These are phyloP conservation scores for Lactarius sp. DNA, from an alignment of 768 basidiomycete species.

Conservation along the genomic window DNA sequence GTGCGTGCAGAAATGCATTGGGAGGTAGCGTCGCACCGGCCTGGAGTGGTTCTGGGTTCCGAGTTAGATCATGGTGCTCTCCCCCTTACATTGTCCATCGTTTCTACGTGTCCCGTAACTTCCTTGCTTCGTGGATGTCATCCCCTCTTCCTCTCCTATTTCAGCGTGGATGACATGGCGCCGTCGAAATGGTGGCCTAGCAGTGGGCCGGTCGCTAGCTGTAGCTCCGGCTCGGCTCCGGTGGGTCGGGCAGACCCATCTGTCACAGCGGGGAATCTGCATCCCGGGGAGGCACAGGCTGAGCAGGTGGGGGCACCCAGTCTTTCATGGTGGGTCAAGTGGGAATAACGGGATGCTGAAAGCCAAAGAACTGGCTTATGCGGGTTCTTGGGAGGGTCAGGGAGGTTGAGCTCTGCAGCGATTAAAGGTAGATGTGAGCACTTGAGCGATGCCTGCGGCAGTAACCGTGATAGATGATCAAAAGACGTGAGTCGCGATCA, in stretches of 20 bases:
- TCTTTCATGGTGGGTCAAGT: constrained; percentile 43
- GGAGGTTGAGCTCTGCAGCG: constrained; percentile 72
- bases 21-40: no score
- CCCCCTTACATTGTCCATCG: background rate
- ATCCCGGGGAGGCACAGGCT: constrained; percentile 60
- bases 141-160: no score
- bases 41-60: no score
- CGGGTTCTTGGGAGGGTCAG: constrained; percentile 59
- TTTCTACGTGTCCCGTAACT: background rate
- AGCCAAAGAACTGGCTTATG: constrained; percentile 42
- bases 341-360: constrained; percentile 29
- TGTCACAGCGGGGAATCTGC: constrained; percentile 70
- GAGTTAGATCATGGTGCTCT: no score
- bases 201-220: no score
- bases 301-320: constrained; percentile 66
- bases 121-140: no score
- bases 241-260: constrained; percentile 55
- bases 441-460: constrained; percentile 43
- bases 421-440: constrained; percentile 72
- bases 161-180: no score
- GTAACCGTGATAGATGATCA: constrained; percentile 30
- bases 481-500: no score
- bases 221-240: no score
- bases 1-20: no score
- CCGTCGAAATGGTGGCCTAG: no score